Evolutionary conservation across 202 grass and related monocot species (phyloP), one percentile per base, ranked within the genome.

Genomic region (Elaeis oleifera): DNA sequence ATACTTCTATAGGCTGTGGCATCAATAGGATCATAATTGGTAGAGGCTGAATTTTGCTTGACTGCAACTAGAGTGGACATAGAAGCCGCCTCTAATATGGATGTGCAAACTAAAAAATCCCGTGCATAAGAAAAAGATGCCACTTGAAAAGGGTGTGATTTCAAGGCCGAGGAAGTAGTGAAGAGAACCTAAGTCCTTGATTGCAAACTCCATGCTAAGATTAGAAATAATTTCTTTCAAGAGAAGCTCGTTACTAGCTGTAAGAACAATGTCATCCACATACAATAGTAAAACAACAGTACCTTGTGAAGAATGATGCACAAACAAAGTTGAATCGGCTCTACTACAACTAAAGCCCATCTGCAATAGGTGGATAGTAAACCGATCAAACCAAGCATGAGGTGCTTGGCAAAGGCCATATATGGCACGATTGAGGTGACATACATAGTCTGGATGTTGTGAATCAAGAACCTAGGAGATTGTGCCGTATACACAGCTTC

Each of bases 81-180:
- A 20, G 20, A 20, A 20, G 20, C 20, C 20, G 20, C 20, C 20
- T 20, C 20, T 20, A 20, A 20, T 20, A 20, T 20, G 20, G 20
- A 20, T 20, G 20, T 20, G 20, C 20, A 20, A 20, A 20, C 20
- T 20, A 20, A 20, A 20, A 20, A 20, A 20, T 20, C 20, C 20
- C 20, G 20, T 20, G 20, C 20, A 20, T 20, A 20, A 60, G 9
- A 60, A 22, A 26, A 60, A 25, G 16, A 60, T 27, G 13, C 57
- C 57, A 13, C 11, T 1, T 5, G 3, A 15, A 27, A 15, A 25
- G 6, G 19, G 57, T 13, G 20, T 23, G 31, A 53, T 22, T 28
- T 69, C 19, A 16, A 69, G 54, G 18, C 65, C 65, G 18, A 69
- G 65, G 29, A 69, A 69, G 28, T 56, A 69, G n/a, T 69, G 44